Base-by-base conservation (phyloP, 2,329 filamentous ascomycete genomes). In the Tolypocladium cylindrosporum region DNA sequence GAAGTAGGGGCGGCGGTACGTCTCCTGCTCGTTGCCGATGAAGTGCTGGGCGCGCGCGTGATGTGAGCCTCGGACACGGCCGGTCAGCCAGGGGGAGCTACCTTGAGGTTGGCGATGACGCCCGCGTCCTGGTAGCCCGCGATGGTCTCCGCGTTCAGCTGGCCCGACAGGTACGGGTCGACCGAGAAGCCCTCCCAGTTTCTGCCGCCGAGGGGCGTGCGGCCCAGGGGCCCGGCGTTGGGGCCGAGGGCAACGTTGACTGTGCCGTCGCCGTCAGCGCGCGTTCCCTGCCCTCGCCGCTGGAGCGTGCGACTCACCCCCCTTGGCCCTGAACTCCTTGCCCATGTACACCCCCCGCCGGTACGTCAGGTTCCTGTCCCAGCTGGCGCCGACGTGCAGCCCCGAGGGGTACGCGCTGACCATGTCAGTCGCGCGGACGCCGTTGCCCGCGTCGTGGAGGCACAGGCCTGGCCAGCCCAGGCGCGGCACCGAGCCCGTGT, bases 161-260 rank as follows among this genome's bases (percentile, higher is more conserved):
- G 78, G 24, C 89, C 90, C 1, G 88, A 86, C 8, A 91, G 77
- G 16, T 85, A 84, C 0, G 88, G 87, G 65, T 91, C 88, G 4
- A 82, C 74, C 1, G 85, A 87, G 66, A 91, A 91, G 0, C 83
- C 84, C 68, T 91, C 88, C 88, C 88, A 91, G 61, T 85, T 89
- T 37, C 89, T 79, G 0, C 88, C 89, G 4, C 86, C 88, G 13
- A 84, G 76, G 0, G 88, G 87, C 56, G 88, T 87, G 21, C 88
- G 78, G 2, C 89, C 89, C 1, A 91, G 67, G 0, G 90, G 82
- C 0, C 88, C 89, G 51, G 90, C 86, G 10, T 81, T 80, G 0
- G 89, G 89, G 0, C 88, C 88, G 11, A 92, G 78, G 50, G 85
- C 81, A 39, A 90, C 78, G 65, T 91, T 88, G 52, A 86, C 79